Percentiles rank a stretch among this genome's conserved stretches.
Evolutionary conservation across 495 filamentous ascomycete species (phyloP).

Genomic region (Xylaria scruposa): DNA sequence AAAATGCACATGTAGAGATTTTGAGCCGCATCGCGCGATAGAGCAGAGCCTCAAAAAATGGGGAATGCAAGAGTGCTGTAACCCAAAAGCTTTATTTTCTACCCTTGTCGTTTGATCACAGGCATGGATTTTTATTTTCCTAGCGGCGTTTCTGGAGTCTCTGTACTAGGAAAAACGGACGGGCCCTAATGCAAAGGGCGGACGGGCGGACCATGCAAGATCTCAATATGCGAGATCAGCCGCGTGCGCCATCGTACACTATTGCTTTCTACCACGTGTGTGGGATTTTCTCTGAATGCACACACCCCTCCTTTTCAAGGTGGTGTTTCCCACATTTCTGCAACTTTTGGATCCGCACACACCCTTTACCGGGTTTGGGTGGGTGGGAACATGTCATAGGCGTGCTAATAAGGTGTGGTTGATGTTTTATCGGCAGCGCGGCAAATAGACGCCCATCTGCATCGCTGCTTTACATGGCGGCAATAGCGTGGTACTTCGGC

Average conservation of each 20-base stretch:
- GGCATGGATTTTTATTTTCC: slow-evolving; percentile 31
- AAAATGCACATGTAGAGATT: slow-evolving; percentile 2
- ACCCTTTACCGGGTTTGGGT: slow-evolving; percentile 30
- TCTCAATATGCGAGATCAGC: slow-evolving; percentile 41
- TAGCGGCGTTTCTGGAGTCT: slow-evolving; percentile 37
- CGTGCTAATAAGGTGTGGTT: slow-evolving; percentile 16
- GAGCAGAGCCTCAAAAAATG: slow-evolving; percentile 19
- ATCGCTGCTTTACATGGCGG: slow-evolving; percentile 40
- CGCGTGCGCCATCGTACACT: slow-evolving; percentile 25
- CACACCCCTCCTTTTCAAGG: slow-evolving; percentile 37
- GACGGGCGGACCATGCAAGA: slow-evolving; percentile 32
- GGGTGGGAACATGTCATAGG: slow-evolving; percentile 27
- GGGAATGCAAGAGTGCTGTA: slow-evolving; percentile 6
- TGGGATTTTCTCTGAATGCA: slow-evolving; percentile 35
- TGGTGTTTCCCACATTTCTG: slow-evolving; percentile 17
- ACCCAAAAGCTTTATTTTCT: slow-evolving; percentile 33
- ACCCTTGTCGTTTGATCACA: slow-evolving; percentile 38
- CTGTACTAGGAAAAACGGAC: slow-evolving; percentile 24
- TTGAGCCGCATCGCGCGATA: slow-evolving; percentile 32
- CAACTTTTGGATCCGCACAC: slow-evolving; percentile 35
- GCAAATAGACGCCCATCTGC: slow-evolving; percentile 35
- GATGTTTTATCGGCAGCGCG: slow-evolving; percentile 33
- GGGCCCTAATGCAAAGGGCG: slow-evolving; percentile 27
- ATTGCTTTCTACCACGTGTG: slow-evolving; percentile 25
- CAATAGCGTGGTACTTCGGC: slow-evolving; percentile 34